phyloP scores from a whole-genome alignment of 257 asterid species.

The Fraxinus cuspidata region DNA sequence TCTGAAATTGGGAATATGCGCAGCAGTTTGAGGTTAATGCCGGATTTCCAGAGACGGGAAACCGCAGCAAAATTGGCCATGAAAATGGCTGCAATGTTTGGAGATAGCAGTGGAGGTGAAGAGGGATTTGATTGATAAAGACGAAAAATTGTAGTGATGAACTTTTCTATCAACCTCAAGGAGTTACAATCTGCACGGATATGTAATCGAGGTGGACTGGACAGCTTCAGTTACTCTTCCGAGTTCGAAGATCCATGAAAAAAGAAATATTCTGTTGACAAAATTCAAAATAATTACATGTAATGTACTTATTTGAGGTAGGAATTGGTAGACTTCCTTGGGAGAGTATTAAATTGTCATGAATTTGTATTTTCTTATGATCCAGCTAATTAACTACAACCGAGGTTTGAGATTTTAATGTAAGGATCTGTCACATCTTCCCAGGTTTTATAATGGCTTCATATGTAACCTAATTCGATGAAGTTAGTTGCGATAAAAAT shows the following conservation, averaged over 20 bases:
- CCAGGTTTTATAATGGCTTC: too few species aligned
- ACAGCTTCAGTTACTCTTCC: neutral
- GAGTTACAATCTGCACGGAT: neutral
- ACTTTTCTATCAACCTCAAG: neutral
- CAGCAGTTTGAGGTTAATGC: constrained; percentile 71
- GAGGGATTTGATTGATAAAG: constrained; percentile 43
- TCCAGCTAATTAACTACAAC: too few species aligned
- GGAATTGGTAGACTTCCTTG: neutral
- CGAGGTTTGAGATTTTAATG: too few species aligned
- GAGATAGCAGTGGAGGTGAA: constrained; percentile 76
- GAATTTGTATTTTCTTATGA: too few species aligned
- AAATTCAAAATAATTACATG: neutral
- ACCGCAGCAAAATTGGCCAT: constrained; percentile 92
- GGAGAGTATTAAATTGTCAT: too few species aligned
- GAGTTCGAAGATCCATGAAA: neutral
- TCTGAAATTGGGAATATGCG: constrained; percentile 85
- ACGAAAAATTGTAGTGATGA: neutral
- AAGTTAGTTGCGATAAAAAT: too few species aligned
- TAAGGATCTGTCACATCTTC: too few species aligned
- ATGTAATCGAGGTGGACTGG: neutral
- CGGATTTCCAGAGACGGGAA: constrained; percentile 96
- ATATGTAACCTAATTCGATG: too few species aligned
- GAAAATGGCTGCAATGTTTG: constrained; percentile 97
- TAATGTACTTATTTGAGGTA: neutral
- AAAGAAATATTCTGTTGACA: neutral